Evolutionary conservation across 495 filamentous ascomycete species (phyloP), one percentile per base, ranked within the genome.

Genomic region (Neurospora sp.): DNA sequence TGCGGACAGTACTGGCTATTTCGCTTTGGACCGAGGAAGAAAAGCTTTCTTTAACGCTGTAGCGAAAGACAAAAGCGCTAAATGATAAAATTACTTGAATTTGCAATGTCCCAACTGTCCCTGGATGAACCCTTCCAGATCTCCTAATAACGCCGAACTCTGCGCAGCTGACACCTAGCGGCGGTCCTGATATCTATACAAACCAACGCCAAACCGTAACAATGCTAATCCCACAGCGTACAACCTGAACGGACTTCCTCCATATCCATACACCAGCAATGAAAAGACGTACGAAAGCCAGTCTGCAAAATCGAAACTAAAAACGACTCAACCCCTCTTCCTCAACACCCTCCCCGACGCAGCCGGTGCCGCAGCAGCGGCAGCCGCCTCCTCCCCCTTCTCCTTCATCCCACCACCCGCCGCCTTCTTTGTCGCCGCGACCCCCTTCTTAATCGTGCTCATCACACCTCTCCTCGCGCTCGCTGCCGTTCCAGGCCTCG

Each of bases 261-360:
- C 46, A 39, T 40, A 37, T n/a, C 31, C 54, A 69, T 20, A 38
- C n/a, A 12, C 14, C 44, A 20, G 39, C 35, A 39, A 59, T n/a
- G 1, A 69, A 20, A 31, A 20, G n/a, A 46, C 16, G 7, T 16
- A 39, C 35, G 23, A 38, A 38, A 38, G 27, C 71, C 2, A n/a
- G 40, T 6, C 11, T 11, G n/a, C 41, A 42, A 27, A 27, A 27
- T 11, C 23, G 31, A 37, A 71, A 69, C 71, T 69, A 70, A 78
- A 48, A 70, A 27, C 70, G 69, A 20, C 71, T 73, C 70, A 87
- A 37, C 75, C 81, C 73, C 86, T 81, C 79, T 87, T 89, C 72
- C 87, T 81, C 69, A 89, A 74, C 14, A 85, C 84, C 74, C 87
- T 84, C 14, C 82, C 81, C 5, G 79, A 77, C 16, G 77, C 73